Base-by-base conservation (phyloP, 805 yeast genomes). In the Spathaspora boniae region DNA sequence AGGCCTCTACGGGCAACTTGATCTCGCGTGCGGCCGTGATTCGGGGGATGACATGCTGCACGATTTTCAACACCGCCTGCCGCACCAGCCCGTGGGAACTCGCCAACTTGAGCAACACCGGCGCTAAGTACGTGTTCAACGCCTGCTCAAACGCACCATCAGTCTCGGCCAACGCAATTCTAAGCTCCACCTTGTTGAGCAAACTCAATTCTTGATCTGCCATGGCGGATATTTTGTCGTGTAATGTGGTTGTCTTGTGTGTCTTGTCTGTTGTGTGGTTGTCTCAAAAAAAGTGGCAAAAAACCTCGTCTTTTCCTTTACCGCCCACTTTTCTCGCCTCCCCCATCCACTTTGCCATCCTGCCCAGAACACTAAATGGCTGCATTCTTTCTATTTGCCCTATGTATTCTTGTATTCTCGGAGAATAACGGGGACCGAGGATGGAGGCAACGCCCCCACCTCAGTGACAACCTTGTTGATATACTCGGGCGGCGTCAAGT, bases 391-490 rank as follows among this genome's bases (percentile, higher is more conserved):
- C 30, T 27, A 27, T n/a, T 11, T n/a, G 6, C n/a, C 33, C 31
- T 36, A 48, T 15, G 63, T 54, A 45, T 59, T 63, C 60, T 87
- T 86, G 60, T 91, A 93, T 60, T 93, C 98, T 62, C 98, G 78
- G 50, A 93, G 68, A 42, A 93, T 86, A 32, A 93, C 98, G 18
- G 98, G 98, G 39, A 93, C 98, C 2, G 98, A 87, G n/a, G 95
- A 84, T 28, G 98, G 96, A 8, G 98, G 98, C 47, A 93, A 71
- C 2, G 95, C 86, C 19, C 98, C 98, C 45, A 91, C 78, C 59
- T 93, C 98, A 2, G 98, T 93, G 36, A 93, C 87, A 40, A 93
- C 87, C 65, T 93, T 93, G 57, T 91, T 89, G 51, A 93, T 86
- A 53, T 84, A 86, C 47, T 82, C 86, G 9, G 96, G 95, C 23